phyloP scores from a whole-genome alignment of 2,329 filamentous ascomycete species.

The Zalaria sp. region DNA sequence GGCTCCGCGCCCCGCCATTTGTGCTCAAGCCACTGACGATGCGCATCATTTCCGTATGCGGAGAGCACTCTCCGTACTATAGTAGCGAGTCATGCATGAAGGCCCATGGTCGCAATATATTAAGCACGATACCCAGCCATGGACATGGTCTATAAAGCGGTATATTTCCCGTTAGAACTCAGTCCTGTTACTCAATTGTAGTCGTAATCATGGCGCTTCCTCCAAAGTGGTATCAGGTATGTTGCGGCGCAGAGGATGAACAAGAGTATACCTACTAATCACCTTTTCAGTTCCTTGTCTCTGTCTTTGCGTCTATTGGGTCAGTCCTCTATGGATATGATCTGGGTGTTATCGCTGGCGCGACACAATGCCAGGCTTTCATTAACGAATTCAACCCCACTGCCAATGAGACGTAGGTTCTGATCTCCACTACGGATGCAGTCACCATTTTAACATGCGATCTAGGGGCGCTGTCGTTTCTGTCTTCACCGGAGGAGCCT shows the following conservation, averaged over 20 bases:
- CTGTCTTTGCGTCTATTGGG: conserved; percentile 44
- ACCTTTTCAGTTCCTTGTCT: conserved; percentile 37
- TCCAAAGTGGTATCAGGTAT: conserved; percentile 43
- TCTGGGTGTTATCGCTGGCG: conserved; percentile 45
- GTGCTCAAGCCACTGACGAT: too few species aligned
- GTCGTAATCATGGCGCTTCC: conserved; percentile 35
- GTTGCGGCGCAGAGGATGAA: not conserved
- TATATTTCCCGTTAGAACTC: too few species aligned
- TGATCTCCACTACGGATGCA: not conserved
- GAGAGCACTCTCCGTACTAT: too few species aligned
- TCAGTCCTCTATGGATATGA: conserved; percentile 46
- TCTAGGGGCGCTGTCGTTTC: conserved; percentile 56
- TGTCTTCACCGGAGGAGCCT: conserved; percentile 63
- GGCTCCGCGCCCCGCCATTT: too few species aligned
- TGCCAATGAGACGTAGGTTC: conserved; percentile 20
- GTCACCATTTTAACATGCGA: not conserved
- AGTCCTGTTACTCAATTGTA: too few species aligned
- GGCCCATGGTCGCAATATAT: too few species aligned
- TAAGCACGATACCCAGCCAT: too few species aligned
- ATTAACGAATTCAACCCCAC: conserved; percentile 24
- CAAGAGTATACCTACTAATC: too few species aligned
- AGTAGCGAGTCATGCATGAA: too few species aligned
- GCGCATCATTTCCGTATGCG: too few species aligned
- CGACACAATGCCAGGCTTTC: conserved; percentile 33
- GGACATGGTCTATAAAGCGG: too few species aligned